Percentiles rank a stretch among this genome's conserved stretches.
Evolutionary conservation across 116 monocot species (phyloP).

Genomic region (Phalaenopsis hybrid): DNA sequence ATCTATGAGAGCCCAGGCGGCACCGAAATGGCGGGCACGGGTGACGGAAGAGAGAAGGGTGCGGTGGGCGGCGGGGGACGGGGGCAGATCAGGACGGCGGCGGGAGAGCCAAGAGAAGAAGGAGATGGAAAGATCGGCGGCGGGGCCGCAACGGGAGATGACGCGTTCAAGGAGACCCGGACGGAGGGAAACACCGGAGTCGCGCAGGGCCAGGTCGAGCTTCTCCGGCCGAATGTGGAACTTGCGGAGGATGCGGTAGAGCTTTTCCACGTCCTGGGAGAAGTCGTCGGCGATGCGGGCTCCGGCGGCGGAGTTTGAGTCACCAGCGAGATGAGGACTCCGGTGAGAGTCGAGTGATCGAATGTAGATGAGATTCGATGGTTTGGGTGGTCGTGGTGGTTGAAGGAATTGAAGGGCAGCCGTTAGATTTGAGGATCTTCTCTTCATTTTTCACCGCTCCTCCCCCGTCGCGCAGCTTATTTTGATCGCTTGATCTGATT

Average conservation of each 20-base stretch:
- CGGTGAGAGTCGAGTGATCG: constrained; percentile 1
- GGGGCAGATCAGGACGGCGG: constrained; percentile 19
- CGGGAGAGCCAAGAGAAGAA: constrained; percentile 59
- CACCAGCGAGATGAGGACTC: not conserved
- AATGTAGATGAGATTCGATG: not conserved
- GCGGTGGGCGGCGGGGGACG: constrained; percentile 19
- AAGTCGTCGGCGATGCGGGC: not conserved
- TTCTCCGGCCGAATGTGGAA: constrained; percentile 47
- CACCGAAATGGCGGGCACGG: constrained; percentile 53
- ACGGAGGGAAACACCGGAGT: constrained; percentile 28
- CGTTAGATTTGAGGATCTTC: not conserved
- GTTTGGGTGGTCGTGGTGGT: not conserved
- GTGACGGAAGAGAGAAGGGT: constrained; percentile 40
- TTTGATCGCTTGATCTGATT: too few species aligned
- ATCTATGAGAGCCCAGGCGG: constrained; percentile 45
- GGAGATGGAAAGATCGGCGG: constrained; percentile 47
- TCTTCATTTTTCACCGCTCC: not conserved
- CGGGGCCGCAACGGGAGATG: constrained; percentile 66
- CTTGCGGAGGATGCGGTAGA: constrained; percentile 71
- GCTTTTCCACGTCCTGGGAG: constrained; percentile 40
- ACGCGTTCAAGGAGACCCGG: constrained; percentile 61
- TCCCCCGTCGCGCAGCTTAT: not conserved
- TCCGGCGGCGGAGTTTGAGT: not conserved
- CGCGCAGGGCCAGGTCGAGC: constrained; percentile 43
- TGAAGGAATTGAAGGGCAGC: not conserved